phyloP scores from a whole-genome alignment of 495 filamentous ascomycete genomes.

The Aspergillus nanangensis region DNA sequence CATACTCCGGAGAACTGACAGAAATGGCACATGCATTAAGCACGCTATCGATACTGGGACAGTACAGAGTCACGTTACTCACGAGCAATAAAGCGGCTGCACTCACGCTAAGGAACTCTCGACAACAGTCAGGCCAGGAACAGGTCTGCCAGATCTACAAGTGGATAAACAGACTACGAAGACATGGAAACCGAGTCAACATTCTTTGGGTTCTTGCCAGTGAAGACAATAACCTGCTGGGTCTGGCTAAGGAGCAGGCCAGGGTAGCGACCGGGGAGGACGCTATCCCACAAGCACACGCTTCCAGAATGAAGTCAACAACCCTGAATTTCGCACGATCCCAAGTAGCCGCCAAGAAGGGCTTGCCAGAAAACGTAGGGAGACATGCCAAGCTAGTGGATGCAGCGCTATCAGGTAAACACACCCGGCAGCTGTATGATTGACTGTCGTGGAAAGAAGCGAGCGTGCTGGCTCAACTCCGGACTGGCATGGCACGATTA shows the following conservation, averaged over 20 bases:
- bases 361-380: conserved; percentile 16
- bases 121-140: too few species aligned
- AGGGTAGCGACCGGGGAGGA: conserved; percentile 14
- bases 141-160: conserved; percentile 17
- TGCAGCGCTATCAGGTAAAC: too few species aligned
- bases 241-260: conserved; percentile 23
- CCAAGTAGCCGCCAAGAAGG: conserved; percentile 8
- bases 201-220: too few species aligned
- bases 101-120: conserved; percentile 15
- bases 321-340: conserved; percentile 19
- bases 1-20: conserved; percentile 15
- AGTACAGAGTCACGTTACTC: conserved; percentile 12
- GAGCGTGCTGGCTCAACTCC: too few species aligned
- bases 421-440: too few species aligned
- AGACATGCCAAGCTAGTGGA: conserved; percentile 25
- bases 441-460: too few species aligned
- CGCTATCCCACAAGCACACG: conserved; percentile 7
- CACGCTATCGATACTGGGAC: conserved; percentile 7
- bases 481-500: too few species aligned
- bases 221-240: conserved; percentile 15
- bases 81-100: conserved; percentile 18
- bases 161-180: conserved; percentile 15
- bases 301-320: conserved; percentile 14
- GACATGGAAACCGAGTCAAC: conserved; percentile 14
- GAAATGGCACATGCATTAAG: conserved; percentile 14